Percentiles rank a stretch among this genome's conserved stretches.
Conservation (phyloP, 1,284 basidiomycete genomes). For the Pyrrhoderma noxium region DNA sequence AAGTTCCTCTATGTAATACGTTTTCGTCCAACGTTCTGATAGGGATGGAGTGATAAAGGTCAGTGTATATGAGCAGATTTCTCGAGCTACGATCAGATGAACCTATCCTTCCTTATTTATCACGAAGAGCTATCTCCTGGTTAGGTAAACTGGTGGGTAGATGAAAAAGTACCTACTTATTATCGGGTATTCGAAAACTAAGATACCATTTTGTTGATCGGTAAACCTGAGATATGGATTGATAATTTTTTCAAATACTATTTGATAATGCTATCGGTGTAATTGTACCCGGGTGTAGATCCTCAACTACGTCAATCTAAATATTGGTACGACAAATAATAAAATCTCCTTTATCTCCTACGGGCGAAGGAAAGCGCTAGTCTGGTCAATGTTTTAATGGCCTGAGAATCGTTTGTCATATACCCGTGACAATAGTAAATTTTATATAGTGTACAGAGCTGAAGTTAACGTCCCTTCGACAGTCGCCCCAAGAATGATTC, state of each 20-base stretch:
- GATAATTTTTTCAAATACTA: conserved; percentile 3
- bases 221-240: background rate
- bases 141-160: too few species aligned
- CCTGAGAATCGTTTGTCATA: background rate
- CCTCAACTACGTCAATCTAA: too few species aligned
- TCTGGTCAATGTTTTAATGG: background rate
- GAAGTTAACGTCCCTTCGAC: background rate
- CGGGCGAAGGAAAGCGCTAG: background rate
- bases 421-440: background rate
- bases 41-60: too few species aligned
- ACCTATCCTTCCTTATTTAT: background rate
- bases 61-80: background rate
- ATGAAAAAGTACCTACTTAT: background rate
- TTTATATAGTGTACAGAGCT: background rate
- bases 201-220: background rate
- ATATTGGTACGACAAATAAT: too few species aligned
- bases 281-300: too few species aligned
- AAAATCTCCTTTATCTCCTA: background rate
- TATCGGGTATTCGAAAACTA: background rate
- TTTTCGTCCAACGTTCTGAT: too few species aligned
- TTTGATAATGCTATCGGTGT: background rate
- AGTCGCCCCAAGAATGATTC: background rate
- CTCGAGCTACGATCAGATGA: conserved; percentile 4
- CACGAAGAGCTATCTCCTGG: too few species aligned
- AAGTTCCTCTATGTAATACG: too few species aligned